phyloP scores from a whole-genome alignment of 768 basidiomycete genomes.

The Boletus sensibilis region DNA sequence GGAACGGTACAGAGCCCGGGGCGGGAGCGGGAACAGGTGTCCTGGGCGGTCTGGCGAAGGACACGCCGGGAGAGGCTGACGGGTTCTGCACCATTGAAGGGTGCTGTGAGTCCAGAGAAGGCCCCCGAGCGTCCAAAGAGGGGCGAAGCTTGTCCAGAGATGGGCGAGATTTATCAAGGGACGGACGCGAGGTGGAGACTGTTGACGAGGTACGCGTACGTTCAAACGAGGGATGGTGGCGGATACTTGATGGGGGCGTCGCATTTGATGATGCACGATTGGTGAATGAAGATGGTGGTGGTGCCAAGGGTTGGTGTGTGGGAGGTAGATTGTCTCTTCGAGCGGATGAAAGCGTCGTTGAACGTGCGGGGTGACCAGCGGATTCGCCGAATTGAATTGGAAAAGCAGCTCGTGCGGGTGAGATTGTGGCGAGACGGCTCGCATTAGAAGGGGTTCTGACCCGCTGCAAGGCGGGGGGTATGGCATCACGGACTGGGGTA shows the following conservation, averaged over 20 bases:
- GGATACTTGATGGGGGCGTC: constrained; percentile 6
- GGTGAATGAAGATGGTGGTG: constrained; percentile 9
- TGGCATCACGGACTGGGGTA: constrained; percentile 13
- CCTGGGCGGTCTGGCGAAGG: constrained; percentile 10
- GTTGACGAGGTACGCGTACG: constrained; percentile 17
- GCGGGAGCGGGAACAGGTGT: constrained; percentile 11
- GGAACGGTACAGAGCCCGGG: constrained; percentile 16
- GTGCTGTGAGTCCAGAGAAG: constrained; percentile 15
- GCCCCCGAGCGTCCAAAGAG: constrained; percentile 13
- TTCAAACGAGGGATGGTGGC: constrained; percentile 17
- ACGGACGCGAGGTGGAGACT: constrained; percentile 10
- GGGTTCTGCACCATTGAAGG: constrained; percentile 1
- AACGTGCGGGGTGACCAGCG: constrained; percentile 10
- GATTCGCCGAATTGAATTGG: constrained; percentile 14
- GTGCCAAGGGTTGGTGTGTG: constrained; percentile 1
- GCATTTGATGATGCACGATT: constrained; percentile 11
- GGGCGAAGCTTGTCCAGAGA: constrained; percentile 20
- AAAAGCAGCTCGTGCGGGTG: constrained; percentile 12
- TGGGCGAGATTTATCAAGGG: constrained; percentile 15
- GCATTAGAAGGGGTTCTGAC: constrained; percentile 23
- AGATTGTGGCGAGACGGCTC: neutral
- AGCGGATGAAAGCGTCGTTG: constrained; percentile 13
- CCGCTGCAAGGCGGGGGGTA: constrained; percentile 18
- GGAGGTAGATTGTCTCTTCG: constrained; percentile 12
- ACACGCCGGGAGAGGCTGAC: neutral